A percentile compares a stretch with the other conserved stretches of the same genome.
Conservation (phyloP, 305 asterid genomes). For the Solanum hybrid region DNA sequence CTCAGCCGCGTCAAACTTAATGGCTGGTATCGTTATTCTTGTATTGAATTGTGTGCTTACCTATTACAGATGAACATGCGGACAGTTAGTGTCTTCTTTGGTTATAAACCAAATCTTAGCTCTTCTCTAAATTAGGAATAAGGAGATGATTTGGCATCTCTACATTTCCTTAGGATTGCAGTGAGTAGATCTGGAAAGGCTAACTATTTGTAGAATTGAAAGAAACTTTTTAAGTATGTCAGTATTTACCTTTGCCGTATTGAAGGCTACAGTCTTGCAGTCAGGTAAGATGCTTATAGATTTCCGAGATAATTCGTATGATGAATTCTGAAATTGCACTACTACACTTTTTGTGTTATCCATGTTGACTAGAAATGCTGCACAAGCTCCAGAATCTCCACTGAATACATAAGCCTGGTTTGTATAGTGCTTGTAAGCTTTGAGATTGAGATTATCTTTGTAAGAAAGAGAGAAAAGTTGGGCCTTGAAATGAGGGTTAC, state of each 20-base stretch:
- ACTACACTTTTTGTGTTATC: constrained; percentile 14
- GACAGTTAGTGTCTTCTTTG: background rate
- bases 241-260: constrained; percentile 62
- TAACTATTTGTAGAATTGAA: background rate
- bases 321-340: constrained; percentile 35
- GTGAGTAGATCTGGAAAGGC: background rate
- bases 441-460: background rate
- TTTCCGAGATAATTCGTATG: constrained; percentile 37
- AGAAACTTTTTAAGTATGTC: background rate
- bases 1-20: constrained; percentile 32
- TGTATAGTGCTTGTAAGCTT: background rate
- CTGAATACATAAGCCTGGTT: constrained; percentile 52
- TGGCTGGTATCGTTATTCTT: constrained; percentile 30
- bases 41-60: constrained; percentile 27
- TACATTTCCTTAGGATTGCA: background rate
- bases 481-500: background rate
- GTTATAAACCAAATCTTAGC: background rate
- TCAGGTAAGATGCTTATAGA: constrained; percentile 84
- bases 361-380: constrained; percentile 70
- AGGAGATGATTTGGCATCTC: background rate
- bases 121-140: background rate
- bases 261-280: constrained; percentile 54
- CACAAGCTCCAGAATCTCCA: constrained; percentile 39
- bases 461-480: background rate
- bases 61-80: constrained; percentile 20